These are phyloP conservation scores for Coniferiporia weirii DNA, from an alignment of 1,284 basidiomycete species.

Conservation along the genomic window DNA sequence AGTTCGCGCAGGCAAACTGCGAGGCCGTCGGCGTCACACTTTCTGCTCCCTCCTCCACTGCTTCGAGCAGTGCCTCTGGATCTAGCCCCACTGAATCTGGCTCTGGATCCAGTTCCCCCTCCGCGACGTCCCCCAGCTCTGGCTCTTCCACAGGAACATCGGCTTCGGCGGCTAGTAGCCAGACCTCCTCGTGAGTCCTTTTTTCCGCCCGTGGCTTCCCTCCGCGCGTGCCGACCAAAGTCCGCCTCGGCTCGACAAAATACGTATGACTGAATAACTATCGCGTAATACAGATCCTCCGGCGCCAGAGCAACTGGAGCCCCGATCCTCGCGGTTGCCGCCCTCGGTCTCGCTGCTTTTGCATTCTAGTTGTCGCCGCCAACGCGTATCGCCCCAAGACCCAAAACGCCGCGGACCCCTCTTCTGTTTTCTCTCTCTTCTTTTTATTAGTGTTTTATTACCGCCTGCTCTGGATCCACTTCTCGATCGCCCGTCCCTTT, in stretches of 20 bases:
- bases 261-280: neutral
- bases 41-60: slow-evolving; percentile 19
- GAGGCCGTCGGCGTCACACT: slow-evolving; percentile 47
- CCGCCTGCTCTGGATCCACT: too few species aligned
- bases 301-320: slow-evolving; percentile 29
- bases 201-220: neutral
- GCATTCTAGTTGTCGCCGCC: slow-evolving; percentile 29
- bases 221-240: too few species aligned
- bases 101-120: neutral
- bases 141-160: neutral
- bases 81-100: slow-evolving; percentile 15
- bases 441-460: too few species aligned
- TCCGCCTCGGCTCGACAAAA: too few species aligned
- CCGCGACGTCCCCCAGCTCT: neutral
- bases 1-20: slow-evolving; percentile 42
- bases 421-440: too few species aligned
- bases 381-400: too few species aligned
- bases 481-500: too few species aligned
- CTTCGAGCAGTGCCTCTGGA: neutral
- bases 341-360: slow-evolving; percentile 37
- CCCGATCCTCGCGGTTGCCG: slow-evolving; percentile 36
- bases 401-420: too few species aligned
- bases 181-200: neutral
- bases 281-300: neutral
- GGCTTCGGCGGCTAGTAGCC: neutral